Conservation (phyloP, 805 yeast species). For the Zygoascus tannicola region DNA sequence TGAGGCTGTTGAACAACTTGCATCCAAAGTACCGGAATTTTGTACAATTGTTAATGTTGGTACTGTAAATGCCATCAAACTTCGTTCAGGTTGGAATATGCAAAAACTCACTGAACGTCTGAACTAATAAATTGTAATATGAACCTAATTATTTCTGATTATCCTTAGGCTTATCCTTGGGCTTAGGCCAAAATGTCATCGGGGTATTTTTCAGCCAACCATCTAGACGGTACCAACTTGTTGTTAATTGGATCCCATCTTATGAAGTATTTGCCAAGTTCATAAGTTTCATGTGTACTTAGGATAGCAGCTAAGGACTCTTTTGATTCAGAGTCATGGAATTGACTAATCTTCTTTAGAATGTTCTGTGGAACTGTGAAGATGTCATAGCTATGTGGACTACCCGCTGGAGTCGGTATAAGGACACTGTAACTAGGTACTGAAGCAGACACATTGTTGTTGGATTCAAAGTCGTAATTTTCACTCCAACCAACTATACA, state of each 20-base stretch:
- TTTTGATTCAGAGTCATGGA: not conserved
- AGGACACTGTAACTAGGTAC: not conserved
- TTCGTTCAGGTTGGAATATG: constrained; percentile 8
- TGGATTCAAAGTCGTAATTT: not conserved
- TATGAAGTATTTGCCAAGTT: constrained; percentile 3
- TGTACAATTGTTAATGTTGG: constrained; percentile 22
- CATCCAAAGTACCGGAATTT: constrained; percentile 17
- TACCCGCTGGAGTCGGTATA: not conserved
- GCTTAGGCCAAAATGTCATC: not conserved
- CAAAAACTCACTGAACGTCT: not conserved
- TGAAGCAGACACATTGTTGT: not conserved
- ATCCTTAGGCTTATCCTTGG: too few relatives aligned
- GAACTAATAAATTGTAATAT: not conserved
- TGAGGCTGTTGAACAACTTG: constrained; percentile 17
- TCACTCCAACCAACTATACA: constrained; percentile 3
- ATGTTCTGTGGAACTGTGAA: constrained; percentile 1
- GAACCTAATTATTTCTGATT: too few relatives aligned
- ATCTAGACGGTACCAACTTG: not conserved
- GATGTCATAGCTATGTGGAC: not conserved
- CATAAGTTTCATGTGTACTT: not conserved
- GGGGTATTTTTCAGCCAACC: not conserved
- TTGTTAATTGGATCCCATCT: not conserved
- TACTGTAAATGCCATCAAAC: constrained; percentile 16
- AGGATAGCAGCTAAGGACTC: not conserved
- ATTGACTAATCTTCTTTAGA: not conserved